These are phyloP conservation scores for Chlamydomonas incerta DNA, from an alignment of 139 green algal genomes.

Conservation along the genomic window DNA sequence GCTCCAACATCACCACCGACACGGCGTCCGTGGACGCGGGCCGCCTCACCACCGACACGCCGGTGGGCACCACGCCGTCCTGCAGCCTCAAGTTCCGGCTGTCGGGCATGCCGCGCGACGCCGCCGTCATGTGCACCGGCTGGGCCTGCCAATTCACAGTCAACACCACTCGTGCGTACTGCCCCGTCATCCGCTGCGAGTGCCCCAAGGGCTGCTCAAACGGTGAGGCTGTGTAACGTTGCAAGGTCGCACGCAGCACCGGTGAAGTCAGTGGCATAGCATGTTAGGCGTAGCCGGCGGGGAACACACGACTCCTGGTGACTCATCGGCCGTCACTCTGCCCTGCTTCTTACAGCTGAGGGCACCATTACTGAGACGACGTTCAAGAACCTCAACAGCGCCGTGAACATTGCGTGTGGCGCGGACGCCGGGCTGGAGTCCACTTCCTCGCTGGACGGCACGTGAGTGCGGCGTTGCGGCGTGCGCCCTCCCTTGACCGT, in stretches of 20 bases:
- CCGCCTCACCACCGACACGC: background rate
- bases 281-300: too few species aligned
- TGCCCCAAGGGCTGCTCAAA: slow-evolving; percentile 41
- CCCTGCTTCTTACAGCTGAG: background rate
- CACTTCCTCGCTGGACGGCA: too few species aligned
- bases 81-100: slow-evolving; percentile 39
- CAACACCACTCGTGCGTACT: slow-evolving; percentile 8
- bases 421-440: background rate
- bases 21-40: too few species aligned
- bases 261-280: too few species aligned
- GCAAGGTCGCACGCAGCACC: too few species aligned
- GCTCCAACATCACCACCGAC: too few species aligned
- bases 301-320: too few species aligned
- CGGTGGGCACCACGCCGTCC: slow-evolving; percentile 21
- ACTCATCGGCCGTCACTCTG: too few species aligned
- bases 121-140: slow-evolving; percentile 32
- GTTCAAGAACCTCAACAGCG: background rate
- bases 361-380: slow-evolving; percentile 16
- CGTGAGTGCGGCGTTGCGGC: too few species aligned
- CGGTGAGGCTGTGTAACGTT: too few species aligned
- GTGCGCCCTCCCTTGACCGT: too few species aligned
- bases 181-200: slow-evolving; percentile 22
- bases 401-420: slow-evolving; percentile 2
- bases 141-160: slow-evolving; percentile 36
- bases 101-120: slow-evolving; percentile 29